Conservation (phyloP, 768 basidiomycete species). For the Hericium erinaceus region DNA sequence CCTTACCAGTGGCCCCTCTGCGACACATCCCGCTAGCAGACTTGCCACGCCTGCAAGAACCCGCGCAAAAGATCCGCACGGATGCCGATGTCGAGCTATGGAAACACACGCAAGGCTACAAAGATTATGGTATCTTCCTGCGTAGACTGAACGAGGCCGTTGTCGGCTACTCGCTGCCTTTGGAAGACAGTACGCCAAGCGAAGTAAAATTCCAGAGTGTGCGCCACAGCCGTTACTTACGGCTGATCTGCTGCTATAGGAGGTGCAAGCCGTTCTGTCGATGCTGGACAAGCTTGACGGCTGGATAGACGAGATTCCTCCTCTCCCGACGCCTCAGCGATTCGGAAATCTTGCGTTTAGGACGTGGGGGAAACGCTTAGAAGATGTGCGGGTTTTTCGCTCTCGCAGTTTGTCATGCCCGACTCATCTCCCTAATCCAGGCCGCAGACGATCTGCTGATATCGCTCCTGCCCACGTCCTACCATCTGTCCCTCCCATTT, state of each 20-base stretch:
- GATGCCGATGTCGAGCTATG: conserved; percentile 69
- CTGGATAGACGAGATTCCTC: conserved; percentile 81
- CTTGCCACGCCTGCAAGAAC: conserved; percentile 15
- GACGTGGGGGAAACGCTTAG: conserved; percentile 69
- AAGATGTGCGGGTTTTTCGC: conserved; percentile 44
- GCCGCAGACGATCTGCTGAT: conserved; percentile 43
- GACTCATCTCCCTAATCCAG: conserved; percentile 24
- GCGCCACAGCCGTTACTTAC: neutral
- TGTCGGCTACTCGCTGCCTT: conserved; percentile 51
- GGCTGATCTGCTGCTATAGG: neutral
- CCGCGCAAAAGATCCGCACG: conserved; percentile 52
- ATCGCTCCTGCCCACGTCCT: conserved; percentile 37
- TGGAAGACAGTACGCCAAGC: conserved; percentile 16
- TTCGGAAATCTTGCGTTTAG: conserved; percentile 92
- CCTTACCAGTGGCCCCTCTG: neutral
- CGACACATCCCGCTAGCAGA: neutral
- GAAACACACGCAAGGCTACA: conserved; percentile 62
- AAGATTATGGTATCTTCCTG: conserved; percentile 67
- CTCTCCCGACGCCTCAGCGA: conserved; percentile 62
- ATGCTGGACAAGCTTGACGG: conserved; percentile 57
- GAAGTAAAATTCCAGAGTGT: conserved; percentile 14
- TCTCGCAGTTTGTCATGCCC: conserved; percentile 2
- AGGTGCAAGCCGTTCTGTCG: conserved; percentile 24
- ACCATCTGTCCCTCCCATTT: conserved; percentile 42
- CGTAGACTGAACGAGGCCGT: conserved; percentile 71